A percentile compares a stretch with the other conserved stretches of the same genome.
Evolutionary conservation across 2,329 filamentous ascomycete genomes (phyloP).

Genomic region (Endothia cerciana): DNA sequence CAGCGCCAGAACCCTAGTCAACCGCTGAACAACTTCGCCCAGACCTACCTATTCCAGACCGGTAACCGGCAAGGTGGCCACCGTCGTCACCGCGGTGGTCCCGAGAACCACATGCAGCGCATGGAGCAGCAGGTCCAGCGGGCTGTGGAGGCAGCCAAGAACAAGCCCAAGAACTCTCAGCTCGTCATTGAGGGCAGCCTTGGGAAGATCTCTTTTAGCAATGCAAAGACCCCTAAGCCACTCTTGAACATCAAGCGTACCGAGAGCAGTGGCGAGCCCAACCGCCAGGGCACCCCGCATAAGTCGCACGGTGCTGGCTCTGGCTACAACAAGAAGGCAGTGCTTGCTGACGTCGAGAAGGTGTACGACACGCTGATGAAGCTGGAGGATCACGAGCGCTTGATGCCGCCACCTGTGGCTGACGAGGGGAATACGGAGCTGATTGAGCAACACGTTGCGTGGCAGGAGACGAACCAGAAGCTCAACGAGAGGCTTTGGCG

Average conservation of each 20-base stretch:
- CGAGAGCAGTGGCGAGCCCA: constrained; percentile 66
- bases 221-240: constrained; percentile 95
- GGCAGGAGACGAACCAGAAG: constrained; percentile 71
- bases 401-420: constrained; percentile 67
- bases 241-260: constrained; percentile 92
- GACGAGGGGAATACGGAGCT: constrained; percentile 69
- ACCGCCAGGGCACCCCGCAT: constrained; percentile 55
- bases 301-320: constrained; percentile 40
- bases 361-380: constrained; percentile 89
- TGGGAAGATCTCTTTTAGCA: constrained; percentile 98
- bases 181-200: constrained; percentile 94
- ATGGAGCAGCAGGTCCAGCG: constrained; percentile 99
- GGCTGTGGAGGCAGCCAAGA: constrained; percentile 95
- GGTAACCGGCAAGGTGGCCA: constrained; percentile 78
- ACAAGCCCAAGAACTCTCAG: constrained; percentile 96
- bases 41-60: constrained; percentile 96
- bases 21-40: constrained; percentile 92
- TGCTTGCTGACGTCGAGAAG: constrained; percentile 83
- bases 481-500: constrained; percentile 84
- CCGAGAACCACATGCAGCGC: constrained; percentile 95
- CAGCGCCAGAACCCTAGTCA: constrained; percentile 91
- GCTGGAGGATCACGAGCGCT: constrained; percentile 89
- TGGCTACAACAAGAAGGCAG: constrained; percentile 77
- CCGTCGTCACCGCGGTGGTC: constrained; percentile 77
- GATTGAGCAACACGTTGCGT: constrained; percentile 76